phyloP scores from a whole-genome alignment of 1,139 yeast species.

The Insectozyma bohioensis region DNA sequence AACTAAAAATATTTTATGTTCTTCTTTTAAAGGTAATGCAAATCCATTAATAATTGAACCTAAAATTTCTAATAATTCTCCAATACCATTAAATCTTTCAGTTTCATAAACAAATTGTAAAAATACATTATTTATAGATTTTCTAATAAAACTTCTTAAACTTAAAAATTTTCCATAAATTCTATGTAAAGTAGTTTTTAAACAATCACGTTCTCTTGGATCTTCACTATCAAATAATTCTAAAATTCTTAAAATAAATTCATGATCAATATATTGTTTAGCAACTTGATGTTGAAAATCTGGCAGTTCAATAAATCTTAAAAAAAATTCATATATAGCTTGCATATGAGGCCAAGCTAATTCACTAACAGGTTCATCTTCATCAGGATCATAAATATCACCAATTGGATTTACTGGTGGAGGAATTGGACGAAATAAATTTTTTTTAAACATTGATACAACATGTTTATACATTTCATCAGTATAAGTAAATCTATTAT shows the following conservation, averaged over 20 bases:
- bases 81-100: conserved; percentile 93
- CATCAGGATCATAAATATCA: conserved; percentile 95
- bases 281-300: conserved; percentile 94
- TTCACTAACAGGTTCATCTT: conserved; percentile 96
- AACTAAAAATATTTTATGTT: conserved; percentile 86
- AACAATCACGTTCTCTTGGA: conserved; percentile 91
- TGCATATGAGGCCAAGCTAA: conserved; percentile 99
- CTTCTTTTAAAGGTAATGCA: conserved; percentile 95
- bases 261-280: conserved; percentile 90
- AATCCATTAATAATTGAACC: conserved; percentile 98
- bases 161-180: conserved; percentile 94
- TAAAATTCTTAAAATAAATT: conserved; percentile 73
- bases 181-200: conserved; percentile 92
- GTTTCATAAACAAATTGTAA: conserved; percentile 94
- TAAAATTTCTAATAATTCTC: conserved; percentile 88
- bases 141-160: conserved; percentile 85
- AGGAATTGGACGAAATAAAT: conserved; percentile 92
- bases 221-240: conserved; percentile 96
- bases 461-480: conserved; percentile 90
- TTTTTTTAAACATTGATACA: conserved; percentile 84
- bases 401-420: conserved; percentile 98
- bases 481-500: conserved; percentile 78
- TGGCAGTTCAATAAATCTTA: conserved; percentile 90
- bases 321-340: conserved; percentile 88
- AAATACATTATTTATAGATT: conserved; percentile 88